Evolutionary conservation across 2,329 filamentous ascomycete species (phyloP), one percentile per base, ranked within the genome.

Genomic region (Trichoderma hamatum): DNA sequence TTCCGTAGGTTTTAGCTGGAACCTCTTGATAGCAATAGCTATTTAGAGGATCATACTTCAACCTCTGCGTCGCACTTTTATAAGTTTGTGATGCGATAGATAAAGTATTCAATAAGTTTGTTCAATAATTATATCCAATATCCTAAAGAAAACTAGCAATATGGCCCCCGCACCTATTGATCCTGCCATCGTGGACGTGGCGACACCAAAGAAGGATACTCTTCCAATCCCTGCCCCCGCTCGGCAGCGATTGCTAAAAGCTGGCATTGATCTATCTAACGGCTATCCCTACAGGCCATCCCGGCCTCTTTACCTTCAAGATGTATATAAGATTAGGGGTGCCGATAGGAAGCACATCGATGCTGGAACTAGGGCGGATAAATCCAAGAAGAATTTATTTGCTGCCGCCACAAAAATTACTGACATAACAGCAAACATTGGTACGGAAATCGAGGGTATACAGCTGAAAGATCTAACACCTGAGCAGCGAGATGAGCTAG

Each of bases 251-350:
- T 82, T 93, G 0, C 86, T 88, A 72, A 92, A 90, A 71, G 89
- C 89, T 0, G 90, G 88, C 1, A 85, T 93, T 65, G 89, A 93
- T 75, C 82, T 93, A 2, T 90, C 88, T 0, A 80, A 87, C 1
- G 91, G 90, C 0, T 93, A 93, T 72, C 91, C 91, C 0, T 92
- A 92, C 73, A 86, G 90, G 0, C 90, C 90, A 1, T 85, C 87
- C 0, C 84, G 84, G 59, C 90, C 91, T 0, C 80, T 92, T 1
- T 93, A 89, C 72, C 80, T 92, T 0, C 87, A 93, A 68, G 90
- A 93, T 72, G 88, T 90, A 3, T 88, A 87, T 78, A 86, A 86
- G 59, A 90, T 93, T 75, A 82, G 90, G 21, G 82, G 86, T 76
- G 77, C 84, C 49, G 73, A 73, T 2, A 69, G 85, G 85, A 71